Conservation (phyloP, 768 basidiomycete species). For the Rhizopogon sp. region DNA sequence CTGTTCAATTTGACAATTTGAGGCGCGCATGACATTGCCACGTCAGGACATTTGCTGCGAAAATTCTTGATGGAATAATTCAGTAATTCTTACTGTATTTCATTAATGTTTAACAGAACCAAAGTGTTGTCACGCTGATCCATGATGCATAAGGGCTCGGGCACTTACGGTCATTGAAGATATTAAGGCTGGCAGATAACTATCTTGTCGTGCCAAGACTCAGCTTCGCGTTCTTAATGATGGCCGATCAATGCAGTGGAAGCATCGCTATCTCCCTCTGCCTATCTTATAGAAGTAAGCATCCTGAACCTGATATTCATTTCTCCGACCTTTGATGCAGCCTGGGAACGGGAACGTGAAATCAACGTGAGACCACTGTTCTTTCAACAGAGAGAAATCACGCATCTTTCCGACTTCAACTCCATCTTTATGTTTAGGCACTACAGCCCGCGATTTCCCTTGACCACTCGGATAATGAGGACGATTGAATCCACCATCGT, state of each 20-base stretch:
- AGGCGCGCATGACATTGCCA: too few species aligned
- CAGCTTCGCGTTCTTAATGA: slow-evolving; percentile 82
- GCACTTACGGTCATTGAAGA: background rate
- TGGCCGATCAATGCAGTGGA: slow-evolving; percentile 64
- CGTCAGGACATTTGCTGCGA: too few species aligned
- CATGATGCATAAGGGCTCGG: too few species aligned
- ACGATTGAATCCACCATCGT: slow-evolving; percentile 24
- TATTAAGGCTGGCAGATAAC: background rate
- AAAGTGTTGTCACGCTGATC: too few species aligned
- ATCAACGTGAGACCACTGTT: background rate
- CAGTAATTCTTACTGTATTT: too few species aligned
- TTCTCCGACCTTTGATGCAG: slow-evolving; percentile 75
- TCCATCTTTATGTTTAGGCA: slow-evolving; percentile 67
- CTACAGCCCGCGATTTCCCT: slow-evolving; percentile 5
- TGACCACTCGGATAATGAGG: slow-evolving; percentile 1
- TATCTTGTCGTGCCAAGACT: slow-evolving; percentile 64
- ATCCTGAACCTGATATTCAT: slow-evolving; percentile 85
- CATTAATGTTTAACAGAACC: too few species aligned
- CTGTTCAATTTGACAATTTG: too few species aligned
- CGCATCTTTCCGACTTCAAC: slow-evolving; percentile 81
- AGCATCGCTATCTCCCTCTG: slow-evolving; percentile 55
- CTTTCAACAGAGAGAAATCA: background rate
- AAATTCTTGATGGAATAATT: too few species aligned
- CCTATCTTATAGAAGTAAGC: slow-evolving; percentile 89
- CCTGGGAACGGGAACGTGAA: slow-evolving; percentile 29